These are phyloP conservation scores for Ceratocystis variospora DNA, from an alignment of 2,329 filamentous ascomycete genomes.

Conservation along the genomic window DNA sequence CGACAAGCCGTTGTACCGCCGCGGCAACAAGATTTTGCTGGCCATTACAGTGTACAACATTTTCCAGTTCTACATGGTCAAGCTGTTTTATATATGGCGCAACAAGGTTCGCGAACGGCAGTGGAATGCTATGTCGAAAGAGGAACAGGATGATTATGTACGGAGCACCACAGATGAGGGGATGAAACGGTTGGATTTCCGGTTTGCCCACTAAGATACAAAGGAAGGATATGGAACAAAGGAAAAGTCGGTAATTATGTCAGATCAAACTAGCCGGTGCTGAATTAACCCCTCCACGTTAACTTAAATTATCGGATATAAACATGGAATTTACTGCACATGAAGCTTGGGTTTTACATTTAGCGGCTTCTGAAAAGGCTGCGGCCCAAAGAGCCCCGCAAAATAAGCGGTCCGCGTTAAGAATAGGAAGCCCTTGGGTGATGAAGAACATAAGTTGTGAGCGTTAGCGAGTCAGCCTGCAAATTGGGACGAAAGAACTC, in stretches of 20 bases:
- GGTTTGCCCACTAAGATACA: conserved; percentile 34
- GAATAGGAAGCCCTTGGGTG: conserved; percentile 38
- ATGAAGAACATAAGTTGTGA: not conserved
- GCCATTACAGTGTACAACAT: conserved; percentile 36
- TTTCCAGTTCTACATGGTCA: conserved; percentile 32
- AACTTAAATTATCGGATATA: no score
- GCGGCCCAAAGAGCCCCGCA: conserved; percentile 43
- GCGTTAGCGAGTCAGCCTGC: not conserved
- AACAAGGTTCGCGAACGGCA: conserved; percentile 32
- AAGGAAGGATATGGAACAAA: not conserved
- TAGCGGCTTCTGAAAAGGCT: not conserved
- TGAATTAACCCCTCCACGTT: no score
- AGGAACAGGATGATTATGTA: conserved; percentile 36
- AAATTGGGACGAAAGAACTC: conserved; percentile 23
- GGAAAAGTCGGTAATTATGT: no score
- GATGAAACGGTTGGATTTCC: conserved; percentile 41
- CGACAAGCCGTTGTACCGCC: conserved; percentile 39
- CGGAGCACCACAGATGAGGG: conserved; percentile 39
- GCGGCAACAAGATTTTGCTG: conserved; percentile 37
- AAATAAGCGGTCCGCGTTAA: conserved; percentile 44
- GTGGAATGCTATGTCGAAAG: conserved; percentile 32
- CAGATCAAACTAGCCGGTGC: no score
- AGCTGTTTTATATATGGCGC: conserved; percentile 35
- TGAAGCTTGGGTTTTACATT: not conserved
- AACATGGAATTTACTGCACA: no score